These are phyloP conservation scores for Eragrostis tef DNA, from an alignment of 202 grass and related monocot genomes.

Conservation along the genomic window DNA sequence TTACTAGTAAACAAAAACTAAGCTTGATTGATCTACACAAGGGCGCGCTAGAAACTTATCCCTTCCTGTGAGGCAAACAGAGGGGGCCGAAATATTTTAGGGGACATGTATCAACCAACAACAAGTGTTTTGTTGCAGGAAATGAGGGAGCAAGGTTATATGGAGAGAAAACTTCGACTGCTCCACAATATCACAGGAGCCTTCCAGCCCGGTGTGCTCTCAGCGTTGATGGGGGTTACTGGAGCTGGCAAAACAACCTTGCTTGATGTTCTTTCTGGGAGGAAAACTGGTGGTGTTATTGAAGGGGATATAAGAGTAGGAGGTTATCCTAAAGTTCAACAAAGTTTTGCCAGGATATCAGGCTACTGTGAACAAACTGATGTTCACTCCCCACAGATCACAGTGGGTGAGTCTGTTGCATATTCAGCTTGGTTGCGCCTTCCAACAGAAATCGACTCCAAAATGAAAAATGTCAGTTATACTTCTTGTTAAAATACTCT, in stretches of 20 bases:
- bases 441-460: conserved; percentile 6
- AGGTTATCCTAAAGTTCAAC: conserved; percentile 65
- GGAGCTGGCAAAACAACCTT: conserved; percentile 77
- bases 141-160: conserved; percentile 68
- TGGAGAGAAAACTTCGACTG: conserved; percentile 60
- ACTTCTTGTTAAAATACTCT: neutral
- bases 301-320: conserved; percentile 63
- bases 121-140: conserved; percentile 46
- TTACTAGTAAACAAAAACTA: neutral
- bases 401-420: conserved; percentile 52
- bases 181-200: conserved; percentile 75
- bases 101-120: neutral
- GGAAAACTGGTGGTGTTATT: conserved; percentile 66
- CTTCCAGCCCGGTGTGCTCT: conserved; percentile 64
- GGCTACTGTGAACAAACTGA: conserved; percentile 74
- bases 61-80: no score
- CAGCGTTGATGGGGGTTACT: conserved; percentile 69
- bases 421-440: conserved; percentile 25
- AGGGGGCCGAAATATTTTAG: no score
- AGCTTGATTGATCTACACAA: neutral
- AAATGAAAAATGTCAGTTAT: conserved; percentile 4
- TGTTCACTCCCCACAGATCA: conserved; percentile 67
- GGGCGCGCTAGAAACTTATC: neutral
- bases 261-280: conserved; percentile 73
- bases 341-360: conserved; percentile 62